Conservation (phyloP, 495 filamentous ascomycete genomes). For the Penicillium goetzii region DNA sequence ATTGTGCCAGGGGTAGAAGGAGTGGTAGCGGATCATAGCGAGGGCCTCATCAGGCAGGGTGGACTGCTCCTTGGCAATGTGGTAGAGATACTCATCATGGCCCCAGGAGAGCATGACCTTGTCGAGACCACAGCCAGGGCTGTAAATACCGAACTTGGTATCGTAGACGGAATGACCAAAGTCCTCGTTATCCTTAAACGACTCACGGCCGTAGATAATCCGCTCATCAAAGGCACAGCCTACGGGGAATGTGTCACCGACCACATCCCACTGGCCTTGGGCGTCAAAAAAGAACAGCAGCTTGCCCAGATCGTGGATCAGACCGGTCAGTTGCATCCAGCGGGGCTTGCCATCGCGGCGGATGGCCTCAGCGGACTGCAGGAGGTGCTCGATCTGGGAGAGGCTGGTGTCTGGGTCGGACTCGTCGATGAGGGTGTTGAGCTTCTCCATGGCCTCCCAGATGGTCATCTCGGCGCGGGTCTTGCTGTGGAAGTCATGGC, state of each 20-base stretch:
- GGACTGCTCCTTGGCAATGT: conserved; percentile 77
- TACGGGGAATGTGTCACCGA: conserved; percentile 92
- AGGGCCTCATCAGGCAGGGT: conserved; percentile 77
- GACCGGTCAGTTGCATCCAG: conserved; percentile 88
- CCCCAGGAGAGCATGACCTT: conserved; percentile 90
- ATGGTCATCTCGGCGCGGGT: conserved; percentile 75
- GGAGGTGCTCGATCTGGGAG: conserved; percentile 83
- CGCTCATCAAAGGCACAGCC: conserved; percentile 76
- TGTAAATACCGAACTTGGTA: conserved; percentile 77
- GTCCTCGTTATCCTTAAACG: conserved; percentile 75
- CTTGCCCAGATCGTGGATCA: conserved; percentile 92
- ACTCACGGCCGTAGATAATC: conserved; percentile 75
- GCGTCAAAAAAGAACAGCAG: conserved; percentile 83
- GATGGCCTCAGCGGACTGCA: conserved; percentile 86
- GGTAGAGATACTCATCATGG: conserved; percentile 90
- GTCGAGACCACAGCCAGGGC: conserved; percentile 73
- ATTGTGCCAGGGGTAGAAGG: conserved; percentile 88
- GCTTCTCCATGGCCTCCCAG: conserved; percentile 89
- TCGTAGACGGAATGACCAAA: conserved; percentile 65
- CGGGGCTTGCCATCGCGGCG: conserved; percentile 85
- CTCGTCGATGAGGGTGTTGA: conserved; percentile 87
- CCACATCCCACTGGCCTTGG: conserved; percentile 88
- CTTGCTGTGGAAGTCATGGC: conserved; percentile 68
- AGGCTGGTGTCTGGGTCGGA: conserved; percentile 86
- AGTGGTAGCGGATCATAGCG: conserved; percentile 89